A percentile compares a stretch with the other conserved stretches of the same genome.
phyloP scores from a whole-genome alignment of 208 protist species.

The Leishmania major region DNA sequence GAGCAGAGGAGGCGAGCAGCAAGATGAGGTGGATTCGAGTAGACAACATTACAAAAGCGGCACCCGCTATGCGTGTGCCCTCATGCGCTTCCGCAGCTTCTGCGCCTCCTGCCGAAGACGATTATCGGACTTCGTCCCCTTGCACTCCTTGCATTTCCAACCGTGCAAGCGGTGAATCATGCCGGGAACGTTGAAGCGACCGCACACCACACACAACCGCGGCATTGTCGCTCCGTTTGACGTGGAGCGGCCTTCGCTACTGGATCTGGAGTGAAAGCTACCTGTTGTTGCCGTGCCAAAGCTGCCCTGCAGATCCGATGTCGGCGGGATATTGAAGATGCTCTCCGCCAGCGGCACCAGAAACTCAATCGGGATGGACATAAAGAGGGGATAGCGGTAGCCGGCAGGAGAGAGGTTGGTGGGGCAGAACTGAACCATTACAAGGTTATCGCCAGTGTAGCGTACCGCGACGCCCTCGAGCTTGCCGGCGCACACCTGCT shows the following conservation, averaged over 20 bases:
- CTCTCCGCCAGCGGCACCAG: conserved; percentile 58
- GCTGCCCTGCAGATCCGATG: conserved; percentile 37
- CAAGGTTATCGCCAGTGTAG: conserved; percentile 87
- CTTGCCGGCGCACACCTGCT: conserved; percentile 87
- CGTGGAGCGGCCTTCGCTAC: conserved; percentile 26
- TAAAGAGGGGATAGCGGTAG: conserved; percentile 87
- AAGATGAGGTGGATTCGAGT: neutral
- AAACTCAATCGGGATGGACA: conserved; percentile 91
- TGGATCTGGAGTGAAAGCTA: conserved; percentile 34
- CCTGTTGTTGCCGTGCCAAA: conserved; percentile 44
- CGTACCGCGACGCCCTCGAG: conserved; percentile 83
- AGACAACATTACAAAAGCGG: neutral
- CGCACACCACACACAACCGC: conserved; percentile 87
- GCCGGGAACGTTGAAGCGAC: conserved; percentile 71
- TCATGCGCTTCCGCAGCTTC: conserved; percentile 35
- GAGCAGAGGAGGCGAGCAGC: neutral
- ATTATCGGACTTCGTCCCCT: conserved; percentile 73
- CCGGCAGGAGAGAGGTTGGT: conserved; percentile 70
- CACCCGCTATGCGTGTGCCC: neutral
- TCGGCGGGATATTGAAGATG: conserved; percentile 18
- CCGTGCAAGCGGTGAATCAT: conserved; percentile 77
- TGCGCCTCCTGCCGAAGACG: conserved; percentile 61
- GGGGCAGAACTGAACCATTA: conserved; percentile 86
- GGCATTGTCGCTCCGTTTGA: conserved; percentile 25
- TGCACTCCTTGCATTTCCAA: conserved; percentile 89